A percentile compares a stretch with the other conserved stretches of the same genome.
Conservation (phyloP, 1,139 yeast genomes). For the Entelexis sorbosivorans region DNA sequence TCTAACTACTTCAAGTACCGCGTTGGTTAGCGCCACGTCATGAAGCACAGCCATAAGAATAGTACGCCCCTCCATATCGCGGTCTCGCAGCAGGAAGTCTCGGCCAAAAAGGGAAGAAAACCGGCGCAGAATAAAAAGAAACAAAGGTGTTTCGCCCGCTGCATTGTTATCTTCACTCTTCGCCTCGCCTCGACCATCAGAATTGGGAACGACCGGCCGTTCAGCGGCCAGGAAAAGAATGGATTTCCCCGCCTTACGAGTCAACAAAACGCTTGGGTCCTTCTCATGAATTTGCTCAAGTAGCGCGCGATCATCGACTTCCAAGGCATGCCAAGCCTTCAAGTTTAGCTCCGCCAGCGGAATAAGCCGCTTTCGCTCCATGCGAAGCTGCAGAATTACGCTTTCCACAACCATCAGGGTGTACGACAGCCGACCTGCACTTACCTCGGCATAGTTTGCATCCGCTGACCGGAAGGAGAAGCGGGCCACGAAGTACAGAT, state of each 20-base stretch:
- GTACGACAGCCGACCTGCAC: slow-evolving; percentile 45
- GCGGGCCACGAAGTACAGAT: slow-evolving; percentile 14
- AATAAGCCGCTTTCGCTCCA: slow-evolving; percentile 37
- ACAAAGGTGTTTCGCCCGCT: too few species aligned
- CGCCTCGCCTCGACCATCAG: not conserved
- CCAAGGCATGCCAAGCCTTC: slow-evolving; percentile 47
- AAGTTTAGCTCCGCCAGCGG: slow-evolving; percentile 41
- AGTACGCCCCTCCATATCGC: slow-evolving; percentile 43
- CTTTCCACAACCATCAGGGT: slow-evolving; percentile 74
- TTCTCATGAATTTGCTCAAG: slow-evolving; percentile 30
- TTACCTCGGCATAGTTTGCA: slow-evolving; percentile 1
- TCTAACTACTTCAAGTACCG: slow-evolving; percentile 39
- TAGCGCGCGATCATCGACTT: slow-evolving; percentile 14
- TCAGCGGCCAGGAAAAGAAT: slow-evolving; percentile 32
- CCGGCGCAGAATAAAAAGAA: slow-evolving; percentile 41
- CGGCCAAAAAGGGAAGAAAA: slow-evolving; percentile 37
- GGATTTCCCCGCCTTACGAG: slow-evolving; percentile 49
- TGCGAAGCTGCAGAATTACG: slow-evolving; percentile 51
- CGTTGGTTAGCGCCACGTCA: slow-evolving; percentile 42
- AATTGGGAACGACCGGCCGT: slow-evolving; percentile 12
- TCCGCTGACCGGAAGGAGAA: slow-evolving; percentile 13
- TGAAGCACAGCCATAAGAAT: slow-evolving; percentile 53
- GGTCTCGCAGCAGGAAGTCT: slow-evolving; percentile 59
- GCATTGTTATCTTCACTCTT: too few species aligned
- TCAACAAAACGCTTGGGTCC: slow-evolving; percentile 8